Conservation (phyloP, 768 basidiomycete species). For the Collybia sordida region DNA sequence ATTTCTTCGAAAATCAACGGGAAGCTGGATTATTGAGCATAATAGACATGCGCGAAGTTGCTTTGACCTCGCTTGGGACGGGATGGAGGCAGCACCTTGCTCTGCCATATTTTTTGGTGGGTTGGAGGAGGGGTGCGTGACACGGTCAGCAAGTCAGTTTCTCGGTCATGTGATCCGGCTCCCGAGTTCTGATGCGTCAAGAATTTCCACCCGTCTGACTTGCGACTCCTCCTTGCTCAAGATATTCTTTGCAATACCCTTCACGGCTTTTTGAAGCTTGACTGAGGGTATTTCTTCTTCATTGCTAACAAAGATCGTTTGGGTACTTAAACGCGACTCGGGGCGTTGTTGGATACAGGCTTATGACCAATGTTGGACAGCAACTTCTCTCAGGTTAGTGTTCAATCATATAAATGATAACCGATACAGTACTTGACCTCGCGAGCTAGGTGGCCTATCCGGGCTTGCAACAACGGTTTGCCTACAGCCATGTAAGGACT, state of each 20-base stretch:
- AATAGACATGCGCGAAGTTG: constrained; percentile 88
- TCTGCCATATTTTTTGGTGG: constrained; percentile 7
- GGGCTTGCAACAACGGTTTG: constrained; percentile 74
- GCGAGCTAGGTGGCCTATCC: constrained; percentile 64
- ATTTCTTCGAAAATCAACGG: constrained; percentile 76
- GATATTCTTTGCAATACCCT: too few species aligned
- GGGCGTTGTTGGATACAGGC: background rate
- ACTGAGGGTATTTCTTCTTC: background rate
- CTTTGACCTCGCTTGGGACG: constrained; percentile 62
- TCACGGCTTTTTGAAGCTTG: background rate
- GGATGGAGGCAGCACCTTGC: constrained; percentile 37
- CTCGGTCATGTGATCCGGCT: too few species aligned
- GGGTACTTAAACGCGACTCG: background rate
- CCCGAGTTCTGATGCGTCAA: too few species aligned
- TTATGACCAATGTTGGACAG: constrained; percentile 69
- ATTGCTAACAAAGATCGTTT: too few species aligned
- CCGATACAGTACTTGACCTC: background rate
- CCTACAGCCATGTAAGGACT: constrained; percentile 70
- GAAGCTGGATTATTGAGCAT: constrained; percentile 87
- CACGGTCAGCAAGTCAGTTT: background rate
- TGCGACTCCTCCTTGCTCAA: too few species aligned
- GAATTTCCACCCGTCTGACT: too few species aligned
- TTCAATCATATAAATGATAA: background rate
- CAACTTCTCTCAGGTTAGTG: constrained; percentile 62
- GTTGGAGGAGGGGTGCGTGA: background rate